Evolutionary conservation across 2,329 filamentous ascomycete genomes (phyloP).

Genomic region (Botrytis medusae): DNA sequence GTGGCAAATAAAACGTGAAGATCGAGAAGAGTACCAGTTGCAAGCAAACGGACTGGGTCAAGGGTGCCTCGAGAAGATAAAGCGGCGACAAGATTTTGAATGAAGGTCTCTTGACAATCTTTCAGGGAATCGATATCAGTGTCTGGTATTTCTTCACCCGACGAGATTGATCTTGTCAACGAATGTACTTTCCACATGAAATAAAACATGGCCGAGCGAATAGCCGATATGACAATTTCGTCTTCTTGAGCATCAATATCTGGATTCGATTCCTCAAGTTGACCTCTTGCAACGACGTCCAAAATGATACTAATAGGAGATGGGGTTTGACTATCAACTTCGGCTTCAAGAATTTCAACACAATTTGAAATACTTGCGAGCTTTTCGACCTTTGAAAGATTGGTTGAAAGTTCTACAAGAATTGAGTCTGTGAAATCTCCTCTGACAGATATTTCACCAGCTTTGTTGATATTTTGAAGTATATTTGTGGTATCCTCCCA

Average conservation of each 20-base stretch:
- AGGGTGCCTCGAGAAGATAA: conserved; percentile 67
- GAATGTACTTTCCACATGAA: conserved; percentile 88
- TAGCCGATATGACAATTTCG: conserved; percentile 71
- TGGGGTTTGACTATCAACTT: conserved; percentile 47
- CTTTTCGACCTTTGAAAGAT: conserved; percentile 76
- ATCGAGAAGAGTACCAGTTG: conserved; percentile 77
- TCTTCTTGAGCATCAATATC: conserved; percentile 77
- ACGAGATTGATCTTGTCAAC: conserved; percentile 54
- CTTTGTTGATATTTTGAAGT: conserved; percentile 62
- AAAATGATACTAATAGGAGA: conserved; percentile 68
- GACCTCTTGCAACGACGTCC: conserved; percentile 71
- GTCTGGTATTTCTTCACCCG: conserved; percentile 56
- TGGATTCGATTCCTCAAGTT: conserved; percentile 63
- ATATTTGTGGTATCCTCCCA: conserved; percentile 83
- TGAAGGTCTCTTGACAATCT: conserved; percentile 55
- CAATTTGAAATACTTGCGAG: conserved; percentile 78
- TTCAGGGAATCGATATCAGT: conserved; percentile 61
- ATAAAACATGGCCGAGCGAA: conserved; percentile 79
- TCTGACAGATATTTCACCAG: conserved; percentile 68
- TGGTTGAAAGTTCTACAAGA: conserved; percentile 70
- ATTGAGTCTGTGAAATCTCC: conserved; percentile 65
- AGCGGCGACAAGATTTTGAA: conserved; percentile 64
- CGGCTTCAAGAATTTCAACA: conserved; percentile 69
- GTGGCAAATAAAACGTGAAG: conserved; percentile 77
- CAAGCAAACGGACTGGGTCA: conserved; percentile 74